These are phyloP conservation scores for Auriscalpium orientale DNA, from an alignment of 768 basidiomycete genomes.

Conservation along the genomic window DNA sequence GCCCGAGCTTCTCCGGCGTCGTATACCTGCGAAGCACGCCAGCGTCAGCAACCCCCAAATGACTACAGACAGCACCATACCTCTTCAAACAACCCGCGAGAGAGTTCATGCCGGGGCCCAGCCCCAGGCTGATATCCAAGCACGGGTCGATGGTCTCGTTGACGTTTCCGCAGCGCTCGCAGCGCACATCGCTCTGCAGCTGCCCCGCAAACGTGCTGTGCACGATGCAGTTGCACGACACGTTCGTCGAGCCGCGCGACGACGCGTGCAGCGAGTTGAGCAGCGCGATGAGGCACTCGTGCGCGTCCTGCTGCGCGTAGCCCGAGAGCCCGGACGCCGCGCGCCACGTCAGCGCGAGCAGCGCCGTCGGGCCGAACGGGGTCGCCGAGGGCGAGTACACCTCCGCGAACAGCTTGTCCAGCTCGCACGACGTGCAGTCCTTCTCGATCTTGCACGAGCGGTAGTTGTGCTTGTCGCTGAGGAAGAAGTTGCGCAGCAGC, in stretches of 20 bases:
- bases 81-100: slow-evolving; percentile 69
- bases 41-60: slow-evolving; percentile 1
- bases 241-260: slow-evolving; percentile 64
- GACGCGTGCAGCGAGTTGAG: slow-evolving; percentile 84
- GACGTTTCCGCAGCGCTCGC: slow-evolving; percentile 73
- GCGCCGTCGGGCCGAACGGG: slow-evolving; percentile 75
- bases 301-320: slow-evolving; percentile 92
- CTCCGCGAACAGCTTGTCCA: slow-evolving; percentile 81
- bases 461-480: slow-evolving; percentile 83
- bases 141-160: slow-evolving; percentile 83
- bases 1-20: slow-evolving; percentile 73
- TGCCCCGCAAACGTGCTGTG: slow-evolving; percentile 86
- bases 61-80: slow-evolving; percentile 27
- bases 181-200: slow-evolving; percentile 83
- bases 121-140: slow-evolving; percentile 83
- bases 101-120: slow-evolving; percentile 56
- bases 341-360: slow-evolving; percentile 81
- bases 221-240: slow-evolving; percentile 84
- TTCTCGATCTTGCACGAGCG: slow-evolving; percentile 60
- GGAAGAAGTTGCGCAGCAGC: slow-evolving; percentile 79
- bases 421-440: slow-evolving; percentile 86
- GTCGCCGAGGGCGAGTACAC: slow-evolving; percentile 40
- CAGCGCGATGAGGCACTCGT: slow-evolving; percentile 78
- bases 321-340: slow-evolving; percentile 75
- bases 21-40: slow-evolving; percentile 52